Evolutionary conservation across 73 alveolate genomes (phyloP), one percentile per base, ranked within the genome.

Genomic region (Paramecium biaurelia): DNA sequence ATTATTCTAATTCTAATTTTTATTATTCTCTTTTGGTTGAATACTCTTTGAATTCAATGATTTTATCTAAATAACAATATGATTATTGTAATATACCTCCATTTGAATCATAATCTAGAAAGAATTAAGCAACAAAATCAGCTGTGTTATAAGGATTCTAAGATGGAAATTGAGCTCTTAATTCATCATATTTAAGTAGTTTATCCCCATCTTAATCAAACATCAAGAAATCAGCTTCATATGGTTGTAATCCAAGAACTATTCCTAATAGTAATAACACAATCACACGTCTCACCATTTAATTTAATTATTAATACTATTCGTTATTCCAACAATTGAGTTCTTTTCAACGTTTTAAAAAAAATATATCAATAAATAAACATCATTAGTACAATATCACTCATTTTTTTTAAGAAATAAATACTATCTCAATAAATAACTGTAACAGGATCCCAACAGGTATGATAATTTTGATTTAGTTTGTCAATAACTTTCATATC

Each of bases 401-500:
- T 53, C 34, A 53, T 18, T 53, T 21, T 49, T 53, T 53, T 15
- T 47, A 47, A 21, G 12, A 20, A 53, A 18, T 18, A 18, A 53
- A 18, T 18, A 53, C 0, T 7, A 21, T 26, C 21, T 89, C 94
- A 89, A 89, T 89, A 63, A 26, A 67, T 89, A 7, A 89, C 94
- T 72, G 92, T 92, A 20, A 32, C 6, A 21, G 95, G 93, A 32
- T 84, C 49, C 93, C 92, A 57, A 43, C 93, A 92, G 5, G 84
- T 85, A 21, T 92, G 87, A 14, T 41, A 9, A 59, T 84, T 72
- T 68, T 86, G 42, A 76, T 92, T 90, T 15, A 94, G 72, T 18
- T 34, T 72, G 37, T 72, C 87, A 67, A 96, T 88, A 20, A 57
- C 32, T 24, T 70, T 74, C 95, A 96, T 89, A 56, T 96, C 98